Conservation (phyloP, 306 rosid species). For the Trichosanthes truncata region DNA sequence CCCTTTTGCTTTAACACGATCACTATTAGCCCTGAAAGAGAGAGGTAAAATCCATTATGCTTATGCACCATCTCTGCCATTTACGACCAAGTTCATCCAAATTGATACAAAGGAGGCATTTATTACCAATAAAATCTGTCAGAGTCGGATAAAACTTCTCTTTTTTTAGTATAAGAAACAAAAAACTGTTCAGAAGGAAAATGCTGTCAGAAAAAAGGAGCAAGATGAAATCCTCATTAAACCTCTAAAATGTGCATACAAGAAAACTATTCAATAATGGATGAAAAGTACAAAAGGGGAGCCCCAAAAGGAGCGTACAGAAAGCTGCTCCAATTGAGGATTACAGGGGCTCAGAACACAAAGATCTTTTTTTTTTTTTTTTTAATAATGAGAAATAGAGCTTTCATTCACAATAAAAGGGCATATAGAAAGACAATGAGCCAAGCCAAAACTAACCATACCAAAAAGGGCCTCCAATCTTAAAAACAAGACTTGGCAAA, state of each 20-base stretch:
- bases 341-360: background rate
- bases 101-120: background rate
- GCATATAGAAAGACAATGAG: too few relatives aligned
- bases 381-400: too few relatives aligned
- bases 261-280: background rate
- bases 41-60: background rate
- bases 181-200: background rate
- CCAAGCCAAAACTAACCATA: too few relatives aligned
- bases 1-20: slow-evolving; percentile 73
- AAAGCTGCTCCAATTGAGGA: background rate
- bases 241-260: background rate
- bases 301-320: background rate
- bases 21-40: slow-evolving; percentile 41
- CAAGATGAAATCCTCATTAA: background rate
- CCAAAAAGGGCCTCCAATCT: too few relatives aligned
- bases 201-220: background rate
- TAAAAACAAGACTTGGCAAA: too few relatives aligned
- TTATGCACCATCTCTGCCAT: background rate
- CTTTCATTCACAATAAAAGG: too few relatives aligned
- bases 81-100: background rate
- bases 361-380: too few relatives aligned
- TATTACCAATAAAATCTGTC: background rate
- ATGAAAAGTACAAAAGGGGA: background rate
- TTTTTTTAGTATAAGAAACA: background rate
- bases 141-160: background rate